phyloP scores from a whole-genome alignment of 148 eudicot genomes.

The Cornus suecica region DNA sequence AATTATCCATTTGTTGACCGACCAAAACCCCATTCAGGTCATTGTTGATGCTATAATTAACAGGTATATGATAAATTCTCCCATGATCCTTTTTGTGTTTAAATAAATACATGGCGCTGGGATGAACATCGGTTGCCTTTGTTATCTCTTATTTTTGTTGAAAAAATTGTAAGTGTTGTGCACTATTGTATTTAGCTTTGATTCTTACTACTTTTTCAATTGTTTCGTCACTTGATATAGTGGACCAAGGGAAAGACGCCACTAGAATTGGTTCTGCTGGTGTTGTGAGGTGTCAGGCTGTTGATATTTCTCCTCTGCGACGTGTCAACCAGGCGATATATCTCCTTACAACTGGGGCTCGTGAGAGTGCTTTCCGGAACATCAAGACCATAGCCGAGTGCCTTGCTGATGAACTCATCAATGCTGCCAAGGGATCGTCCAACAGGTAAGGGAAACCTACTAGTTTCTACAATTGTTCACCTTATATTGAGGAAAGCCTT shows the following conservation, averaged over 20 bases:
- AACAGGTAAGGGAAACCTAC: constrained; percentile 24
- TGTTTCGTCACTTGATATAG: constrained; percentile 9
- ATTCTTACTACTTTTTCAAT: background rate
- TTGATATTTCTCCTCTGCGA: constrained; percentile 43
- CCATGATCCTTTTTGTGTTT: background rate
- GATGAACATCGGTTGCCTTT: background rate
- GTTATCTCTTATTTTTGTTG: background rate
- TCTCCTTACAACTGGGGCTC: constrained; percentile 40
- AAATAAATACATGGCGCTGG: background rate
- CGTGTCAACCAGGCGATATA: constrained; percentile 43
- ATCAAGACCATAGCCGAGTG: constrained; percentile 45
- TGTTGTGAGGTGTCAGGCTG: constrained; percentile 44
- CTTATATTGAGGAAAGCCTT: background rate
- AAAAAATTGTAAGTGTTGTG: background rate
- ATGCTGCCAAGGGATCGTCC: constrained; percentile 49
- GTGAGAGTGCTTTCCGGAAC: constrained; percentile 44
- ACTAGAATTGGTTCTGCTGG: constrained; percentile 46
- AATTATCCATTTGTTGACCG: constrained; percentile 47
- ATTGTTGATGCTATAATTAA: constrained; percentile 54
- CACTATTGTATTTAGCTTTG: background rate
- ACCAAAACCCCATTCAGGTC: constrained; percentile 42
- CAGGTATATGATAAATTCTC: constrained; percentile 21
- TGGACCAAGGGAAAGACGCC: constrained; percentile 45
- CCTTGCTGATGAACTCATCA: constrained; percentile 46
- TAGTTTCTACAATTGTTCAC: background rate